Base-by-base conservation (phyloP, 2,329 filamentous ascomycete species). In the Lasiodiplodia sp. region DNA sequence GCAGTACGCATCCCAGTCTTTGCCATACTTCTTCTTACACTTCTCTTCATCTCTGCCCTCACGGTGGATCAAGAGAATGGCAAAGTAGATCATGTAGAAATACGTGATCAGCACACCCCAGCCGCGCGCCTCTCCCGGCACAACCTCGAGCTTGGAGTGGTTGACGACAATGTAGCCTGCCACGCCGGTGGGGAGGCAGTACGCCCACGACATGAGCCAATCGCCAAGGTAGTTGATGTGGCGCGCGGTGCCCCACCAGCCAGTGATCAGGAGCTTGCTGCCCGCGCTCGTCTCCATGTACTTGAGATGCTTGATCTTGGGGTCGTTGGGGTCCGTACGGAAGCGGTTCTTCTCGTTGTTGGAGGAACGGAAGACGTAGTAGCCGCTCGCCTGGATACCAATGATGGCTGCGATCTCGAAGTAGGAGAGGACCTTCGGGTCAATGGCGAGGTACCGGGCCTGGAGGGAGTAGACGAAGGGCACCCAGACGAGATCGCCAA, bases 161-260 rank as follows among this genome's bases (percentile, higher is more conserved):
- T 85, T 83, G 55, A 86, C 81, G 63, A 97, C 89, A 51, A 90
- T 83, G 78, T 95, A 97, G 14, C 94, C 94, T 0, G 94, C 91
- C 69, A 96, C 79, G 0, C 92, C 92, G 0, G 94, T 97, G 1
- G 95, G 94, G 53, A 97, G 85, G 72, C 90, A 93, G 81, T 96
- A 97, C 0, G 93, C 89, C 93, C 93, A 97, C 10, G 91, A 88
- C 88, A 97, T 94, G 72, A 96, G 86, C 94, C 94, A 97, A 82
- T 98, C 95, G 65, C 94, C 95, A 0, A 97, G 82, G 81, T 98
- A 97, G 83, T 97, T 98, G 85, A 97, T 95, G 81, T 98, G 95
- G 52, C 95, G 89, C 0, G 94, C 92, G 25, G 88, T 85, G 53
- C 95, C 95, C 95, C 95, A 97, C 95, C 95, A 98, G 68, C 95